Evolutionary conservation across 1,284 basidiomycete species (phyloP).

Genomic region (Trametes versicolor): DNA sequence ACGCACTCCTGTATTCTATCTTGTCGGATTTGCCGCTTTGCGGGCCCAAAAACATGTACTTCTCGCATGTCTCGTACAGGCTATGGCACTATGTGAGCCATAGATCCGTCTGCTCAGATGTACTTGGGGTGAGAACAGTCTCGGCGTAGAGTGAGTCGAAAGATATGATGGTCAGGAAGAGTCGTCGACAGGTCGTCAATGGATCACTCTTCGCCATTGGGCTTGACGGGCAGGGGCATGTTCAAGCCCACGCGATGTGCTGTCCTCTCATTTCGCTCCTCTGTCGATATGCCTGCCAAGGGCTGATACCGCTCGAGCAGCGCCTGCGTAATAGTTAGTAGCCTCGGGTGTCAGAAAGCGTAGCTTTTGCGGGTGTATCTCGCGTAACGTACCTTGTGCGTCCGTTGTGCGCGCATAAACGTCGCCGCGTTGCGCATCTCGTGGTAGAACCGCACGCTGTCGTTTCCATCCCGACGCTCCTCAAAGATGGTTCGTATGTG

Average conservation of each 20-base stretch:
- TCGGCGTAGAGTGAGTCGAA: background rate
- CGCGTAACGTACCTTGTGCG: conserved; percentile 56
- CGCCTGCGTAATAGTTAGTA: conserved; percentile 52
- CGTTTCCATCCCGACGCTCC: conserved; percentile 44
- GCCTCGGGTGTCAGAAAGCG: background rate
- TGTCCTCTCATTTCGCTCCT: conserved; percentile 86
- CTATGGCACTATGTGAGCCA: no score
- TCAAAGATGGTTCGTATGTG: conserved; percentile 72
- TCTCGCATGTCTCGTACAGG: background rate
- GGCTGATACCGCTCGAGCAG: conserved; percentile 90
- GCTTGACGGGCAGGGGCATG: conserved; percentile 71
- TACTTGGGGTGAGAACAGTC: background rate
- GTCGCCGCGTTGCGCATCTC: conserved; percentile 74
- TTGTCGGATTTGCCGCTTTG: conserved; percentile 16
- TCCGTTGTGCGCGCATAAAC: conserved; percentile 77
- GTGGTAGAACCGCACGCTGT: conserved; percentile 46
- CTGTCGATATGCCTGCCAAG: conserved; percentile 76
- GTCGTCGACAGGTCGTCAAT: background rate
- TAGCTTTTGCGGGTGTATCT: background rate
- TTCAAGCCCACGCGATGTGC: conserved; percentile 88
- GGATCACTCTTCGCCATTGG: conserved; percentile 36
- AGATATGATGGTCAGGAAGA: background rate
- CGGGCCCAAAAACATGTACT: conserved; percentile 16
- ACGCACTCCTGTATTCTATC: conserved; percentile 23
- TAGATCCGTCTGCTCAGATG: background rate